Evolutionary conservation across 176 grass and related monocot genomes (phyloP).

Genomic region (Triticum dicoccoides): DNA sequence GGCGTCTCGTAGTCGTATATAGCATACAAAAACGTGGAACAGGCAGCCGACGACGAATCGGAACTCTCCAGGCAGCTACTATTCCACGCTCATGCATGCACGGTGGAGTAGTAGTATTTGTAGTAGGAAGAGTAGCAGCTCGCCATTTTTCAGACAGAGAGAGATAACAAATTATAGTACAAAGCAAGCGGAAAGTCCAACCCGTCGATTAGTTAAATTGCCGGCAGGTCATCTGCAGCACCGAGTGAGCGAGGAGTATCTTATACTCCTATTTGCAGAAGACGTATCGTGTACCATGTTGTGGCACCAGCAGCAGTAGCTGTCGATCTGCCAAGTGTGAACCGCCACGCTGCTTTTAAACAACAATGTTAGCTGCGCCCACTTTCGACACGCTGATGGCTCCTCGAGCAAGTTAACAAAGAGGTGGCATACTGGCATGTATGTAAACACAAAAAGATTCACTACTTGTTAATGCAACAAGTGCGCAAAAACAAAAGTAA

Average conservation of each 20-base stretch:
- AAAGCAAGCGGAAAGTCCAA: constrained; percentile 25
- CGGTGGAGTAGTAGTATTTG: too few relatives aligned
- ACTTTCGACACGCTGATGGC: constrained; percentile 21
- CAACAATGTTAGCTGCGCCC: neutral
- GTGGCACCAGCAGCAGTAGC: neutral
- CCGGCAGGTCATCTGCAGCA: constrained; percentile 10
- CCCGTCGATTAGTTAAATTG: neutral
- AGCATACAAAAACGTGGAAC: neutral
- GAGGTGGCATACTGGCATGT: neutral
- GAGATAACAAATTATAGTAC: neutral
- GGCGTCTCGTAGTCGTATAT: neutral
- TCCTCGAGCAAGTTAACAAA: constrained; percentile 24
- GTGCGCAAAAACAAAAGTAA: neutral
- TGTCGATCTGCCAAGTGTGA: neutral
- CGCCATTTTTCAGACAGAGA: neutral
- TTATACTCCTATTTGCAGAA: too few relatives aligned
- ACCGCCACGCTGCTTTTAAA: neutral
- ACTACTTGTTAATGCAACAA: neutral
- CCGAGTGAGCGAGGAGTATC: constrained; percentile 17
- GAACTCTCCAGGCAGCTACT: neutral
- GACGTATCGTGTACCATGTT: neutral
- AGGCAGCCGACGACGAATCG: neutral
- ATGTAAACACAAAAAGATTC: neutral
- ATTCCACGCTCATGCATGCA: neutral
- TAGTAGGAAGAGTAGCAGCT: too few relatives aligned